phyloP scores from a whole-genome alignment of 768 basidiomycete genomes.

The Amanita subjunquillea region DNA sequence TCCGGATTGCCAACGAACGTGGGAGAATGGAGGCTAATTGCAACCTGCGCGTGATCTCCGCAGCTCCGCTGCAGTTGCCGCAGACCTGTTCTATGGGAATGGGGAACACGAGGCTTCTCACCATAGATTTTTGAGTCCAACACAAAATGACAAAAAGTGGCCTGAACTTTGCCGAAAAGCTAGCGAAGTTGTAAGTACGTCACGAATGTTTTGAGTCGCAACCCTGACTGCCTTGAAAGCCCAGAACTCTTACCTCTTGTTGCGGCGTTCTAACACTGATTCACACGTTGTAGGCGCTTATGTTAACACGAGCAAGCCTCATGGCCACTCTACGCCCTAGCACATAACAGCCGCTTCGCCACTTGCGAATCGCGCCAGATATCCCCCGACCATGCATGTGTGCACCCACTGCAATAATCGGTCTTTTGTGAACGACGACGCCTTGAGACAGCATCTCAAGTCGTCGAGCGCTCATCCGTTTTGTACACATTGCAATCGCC shows the following conservation, averaged over 20 bases:
- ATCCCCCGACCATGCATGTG: conserved; percentile 18
- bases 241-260: background rate
- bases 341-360: conserved; percentile 4
- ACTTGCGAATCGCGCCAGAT: background rate
- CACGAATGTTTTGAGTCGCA: background rate
- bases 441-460: conserved; percentile 27
- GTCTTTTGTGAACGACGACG: conserved; percentile 24
- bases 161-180: background rate
- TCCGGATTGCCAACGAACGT: background rate
- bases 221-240: background rate
- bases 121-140: background rate
- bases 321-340: conserved; percentile 5
- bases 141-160: background rate
- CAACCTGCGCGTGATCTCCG: background rate
- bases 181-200: background rate
- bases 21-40: background rate
- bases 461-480: conserved; percentile 25
- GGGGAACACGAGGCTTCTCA: background rate
- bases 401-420: conserved; percentile 26
- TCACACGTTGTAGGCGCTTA: conserved; percentile 4
- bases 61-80: background rate
- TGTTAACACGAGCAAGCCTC: conserved; percentile 7
- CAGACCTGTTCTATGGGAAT: background rate
- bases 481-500: conserved; percentile 22
- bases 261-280: conserved; percentile 2